A percentile compares a stretch with the other conserved stretches of the same genome.
Evolutionary conservation across 768 basidiomycete genomes (phyloP).

Genomic region (Infundibulicybe gibba): DNA sequence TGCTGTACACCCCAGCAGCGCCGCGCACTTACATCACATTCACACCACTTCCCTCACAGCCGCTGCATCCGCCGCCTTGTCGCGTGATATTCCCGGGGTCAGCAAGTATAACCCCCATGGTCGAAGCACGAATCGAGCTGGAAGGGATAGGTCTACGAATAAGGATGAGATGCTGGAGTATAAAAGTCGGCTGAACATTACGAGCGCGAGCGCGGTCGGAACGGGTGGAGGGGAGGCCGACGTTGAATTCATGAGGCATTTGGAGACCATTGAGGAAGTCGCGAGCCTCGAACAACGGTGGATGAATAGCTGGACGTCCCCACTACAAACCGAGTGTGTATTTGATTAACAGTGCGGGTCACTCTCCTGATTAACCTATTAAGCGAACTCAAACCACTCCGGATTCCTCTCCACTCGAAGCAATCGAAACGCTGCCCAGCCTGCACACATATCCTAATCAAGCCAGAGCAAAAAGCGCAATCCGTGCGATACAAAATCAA

Average conservation of each 20-base stretch:
- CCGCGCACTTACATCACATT: slow-evolving; percentile 64
- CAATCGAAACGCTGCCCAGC: slow-evolving; percentile 92
- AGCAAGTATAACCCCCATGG: slow-evolving; percentile 69
- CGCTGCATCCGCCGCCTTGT: slow-evolving; percentile 85
- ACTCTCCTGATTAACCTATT: not conserved
- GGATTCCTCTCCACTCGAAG: slow-evolving; percentile 91
- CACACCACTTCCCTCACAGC: slow-evolving; percentile 83
- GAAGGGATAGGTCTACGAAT: slow-evolving; percentile 59
- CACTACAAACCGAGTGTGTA: slow-evolving; percentile 62
- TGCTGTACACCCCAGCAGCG: slow-evolving; percentile 40
- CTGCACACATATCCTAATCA: slow-evolving; percentile 96
- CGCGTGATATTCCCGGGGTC: slow-evolving; percentile 83
- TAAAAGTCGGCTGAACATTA: slow-evolving; percentile 65
- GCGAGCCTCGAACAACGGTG: slow-evolving; percentile 77
- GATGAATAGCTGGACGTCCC: slow-evolving; percentile 73
- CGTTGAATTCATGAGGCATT: slow-evolving; percentile 62
- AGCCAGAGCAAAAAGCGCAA: slow-evolving; percentile 96
- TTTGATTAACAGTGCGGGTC: not conserved
- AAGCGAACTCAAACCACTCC: slow-evolving; percentile 82
- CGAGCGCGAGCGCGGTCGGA: slow-evolving; percentile 47
- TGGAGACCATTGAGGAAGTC: slow-evolving; percentile 61
- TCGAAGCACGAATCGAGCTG: slow-evolving; percentile 30
- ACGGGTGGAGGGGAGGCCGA: slow-evolving; percentile 65
- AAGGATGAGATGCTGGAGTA: slow-evolving; percentile 80
- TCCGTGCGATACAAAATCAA: slow-evolving; percentile 97